Evolutionary conservation across 1,284 basidiomycete genomes (phyloP).

Genomic region (Ceratobasidium sp.): DNA sequence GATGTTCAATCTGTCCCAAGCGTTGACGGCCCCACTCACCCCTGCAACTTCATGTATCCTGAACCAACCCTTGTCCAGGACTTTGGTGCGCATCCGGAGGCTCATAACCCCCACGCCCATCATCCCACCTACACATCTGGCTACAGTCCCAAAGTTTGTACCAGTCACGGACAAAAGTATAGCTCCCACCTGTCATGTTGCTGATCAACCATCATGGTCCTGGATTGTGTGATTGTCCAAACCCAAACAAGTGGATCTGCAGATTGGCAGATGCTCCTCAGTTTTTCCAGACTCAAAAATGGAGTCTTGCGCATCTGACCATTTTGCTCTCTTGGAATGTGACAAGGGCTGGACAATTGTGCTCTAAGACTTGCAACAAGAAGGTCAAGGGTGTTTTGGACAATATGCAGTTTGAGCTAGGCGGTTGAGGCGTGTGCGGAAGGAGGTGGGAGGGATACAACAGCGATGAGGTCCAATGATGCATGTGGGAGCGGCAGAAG

Average conservation of each 20-base stretch:
- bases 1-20: conserved; percentile 89
- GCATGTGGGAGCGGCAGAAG: conserved; percentile 85
- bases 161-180: conserved; percentile 97
- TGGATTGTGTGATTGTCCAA: conserved; percentile 95
- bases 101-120: conserved; percentile 90
- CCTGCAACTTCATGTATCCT: conserved; percentile 91
- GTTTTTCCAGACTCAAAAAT: conserved; percentile 79
- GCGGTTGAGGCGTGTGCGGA: conserved; percentile 72
- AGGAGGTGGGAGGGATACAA: conserved; percentile 86
- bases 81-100: conserved; percentile 92
- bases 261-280: conserved; percentile 84
- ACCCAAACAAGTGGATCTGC: conserved; percentile 96
- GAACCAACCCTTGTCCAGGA: conserved; percentile 78
- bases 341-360: conserved; percentile 85
- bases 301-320: conserved; percentile 89
- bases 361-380: conserved; percentile 78
- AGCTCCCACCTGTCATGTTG: conserved; percentile 96
- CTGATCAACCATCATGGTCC: conserved; percentile 99
- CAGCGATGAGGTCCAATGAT: conserved; percentile 90
- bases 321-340: conserved; percentile 86
- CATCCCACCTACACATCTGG: conserved; percentile 93
- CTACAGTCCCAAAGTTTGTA: conserved; percentile 89
- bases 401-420: conserved; percentile 85
- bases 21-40: conserved; percentile 83
- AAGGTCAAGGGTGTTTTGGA: conserved; percentile 88